Evolutionary conservation across 371 early-diverging fungal genomes (phyloP).

Genomic region (Saksenaea oblongispora): DNA sequence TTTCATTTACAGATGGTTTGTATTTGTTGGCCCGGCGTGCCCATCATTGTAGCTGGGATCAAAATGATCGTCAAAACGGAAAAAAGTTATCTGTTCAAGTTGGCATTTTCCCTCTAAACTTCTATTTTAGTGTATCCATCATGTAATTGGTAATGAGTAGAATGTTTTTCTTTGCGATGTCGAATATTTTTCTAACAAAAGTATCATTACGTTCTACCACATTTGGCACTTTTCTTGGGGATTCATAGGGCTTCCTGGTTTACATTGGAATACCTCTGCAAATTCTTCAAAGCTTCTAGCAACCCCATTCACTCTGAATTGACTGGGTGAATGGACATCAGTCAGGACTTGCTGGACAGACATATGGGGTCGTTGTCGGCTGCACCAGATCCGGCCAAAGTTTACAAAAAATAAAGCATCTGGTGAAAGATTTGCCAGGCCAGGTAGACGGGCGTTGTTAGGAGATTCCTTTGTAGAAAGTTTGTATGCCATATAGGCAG

Average conservation of each 20-base stretch:
- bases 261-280: slow-evolving; percentile 64
- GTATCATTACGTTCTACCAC: slow-evolving; percentile 39
- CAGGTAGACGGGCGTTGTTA: neutral
- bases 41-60: too few relatives aligned
- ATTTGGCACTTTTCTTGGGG: slow-evolving; percentile 52
- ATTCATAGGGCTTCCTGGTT: slow-evolving; percentile 53
- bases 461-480: neutral
- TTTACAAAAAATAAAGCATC: slow-evolving; percentile 55
- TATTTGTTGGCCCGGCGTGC: too few relatives aligned
- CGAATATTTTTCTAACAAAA: too few relatives aligned
- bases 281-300: slow-evolving; percentile 64
- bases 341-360: slow-evolving; percentile 30
- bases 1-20: too few relatives aligned
- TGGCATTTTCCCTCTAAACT: too few relatives aligned
- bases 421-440: slow-evolving; percentile 14
- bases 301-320: slow-evolving; percentile 64
- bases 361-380: slow-evolving; percentile 31
- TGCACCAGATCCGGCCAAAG: slow-evolving; percentile 58
- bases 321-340: slow-evolving; percentile 57
- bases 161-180: neutral
- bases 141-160: too few relatives aligned
- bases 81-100: too few relatives aligned
- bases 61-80: too few relatives aligned
- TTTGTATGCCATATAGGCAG: slow-evolving; percentile 43
- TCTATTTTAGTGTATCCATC: too few relatives aligned